Evolutionary conservation across 163 green algal species (phyloP), one percentile per base, ranked within the genome.

Genomic region (Picocystis sp.): DNA sequence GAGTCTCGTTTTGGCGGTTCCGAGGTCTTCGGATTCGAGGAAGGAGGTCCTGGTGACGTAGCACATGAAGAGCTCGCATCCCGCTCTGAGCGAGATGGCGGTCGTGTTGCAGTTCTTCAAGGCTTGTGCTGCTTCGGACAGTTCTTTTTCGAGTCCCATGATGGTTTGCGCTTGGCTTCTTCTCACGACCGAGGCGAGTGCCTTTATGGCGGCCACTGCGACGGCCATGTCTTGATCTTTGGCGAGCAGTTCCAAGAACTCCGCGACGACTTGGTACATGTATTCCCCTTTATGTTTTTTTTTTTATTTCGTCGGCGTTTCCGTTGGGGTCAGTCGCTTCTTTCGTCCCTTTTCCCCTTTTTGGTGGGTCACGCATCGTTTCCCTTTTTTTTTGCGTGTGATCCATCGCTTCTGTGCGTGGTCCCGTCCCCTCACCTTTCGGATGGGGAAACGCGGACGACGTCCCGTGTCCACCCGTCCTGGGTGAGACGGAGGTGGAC

Each of bases 61-160:
- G 22, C 65, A 63, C 50, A 95, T 64, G 62, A 96, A 97, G 12
- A 97, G 75, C 60, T 96, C 83, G 57, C 87, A 94, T 3, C 76
- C 86, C 1, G 88, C 86, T 38, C 83, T 81, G 15, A 96, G 64
- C 3, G 80, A 90, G 52, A 97, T 93, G 52, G 81, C 78, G 2
- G 86, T 91, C 13, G 79, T 76, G 67, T 94, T 87, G 61, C 81
- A 85, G 15, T 67, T 58, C 50, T 87, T 71, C 41, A 87, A 64
- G 12, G 74, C 73, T 24, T 60, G 51, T 22, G 81, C 80, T 21
- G 79, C 81, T 22, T 81, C 73, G 33, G 82, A 77, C 2, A 92
- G 71, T 50, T 92, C 82, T 51, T 76, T 76, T 10, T 83, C 74
- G 11, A 92, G 49, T 0, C 82, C 82, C 82, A 92, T 92, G 58